phyloP scores from a whole-genome alignment of 148 eudicot species.

The Vaccinium corymbosum region DNA sequence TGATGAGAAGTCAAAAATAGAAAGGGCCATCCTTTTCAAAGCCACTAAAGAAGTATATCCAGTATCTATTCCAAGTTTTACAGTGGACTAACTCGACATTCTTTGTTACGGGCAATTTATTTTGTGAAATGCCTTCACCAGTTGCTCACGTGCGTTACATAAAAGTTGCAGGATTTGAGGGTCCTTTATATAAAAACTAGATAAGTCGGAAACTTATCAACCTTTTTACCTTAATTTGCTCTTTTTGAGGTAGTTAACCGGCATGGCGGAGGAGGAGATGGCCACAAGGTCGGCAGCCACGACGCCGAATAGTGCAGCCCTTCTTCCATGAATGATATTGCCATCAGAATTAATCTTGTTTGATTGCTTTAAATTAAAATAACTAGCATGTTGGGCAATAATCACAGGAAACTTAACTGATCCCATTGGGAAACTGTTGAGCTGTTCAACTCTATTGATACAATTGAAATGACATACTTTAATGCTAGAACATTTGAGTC shows the following conservation, averaged over 20 bases:
- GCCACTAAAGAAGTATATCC: too few species aligned
- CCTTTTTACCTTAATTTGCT: conserved; percentile 85
- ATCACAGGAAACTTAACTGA: conserved; percentile 52
- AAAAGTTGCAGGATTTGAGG: too few species aligned
- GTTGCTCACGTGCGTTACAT: too few species aligned
- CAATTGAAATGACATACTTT: too few species aligned
- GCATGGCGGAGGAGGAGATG: conserved; percentile 50
- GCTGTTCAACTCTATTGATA: conserved; percentile 37
- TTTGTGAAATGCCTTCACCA: too few species aligned
- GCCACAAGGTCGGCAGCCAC: conserved; percentile 62
- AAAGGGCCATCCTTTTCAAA: too few species aligned
- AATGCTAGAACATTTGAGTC: too few species aligned
- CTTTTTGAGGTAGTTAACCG: conserved; percentile 72
- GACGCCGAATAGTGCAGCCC: conserved; percentile 64
- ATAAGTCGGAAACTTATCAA: background rate
- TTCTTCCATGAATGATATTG: conserved; percentile 41
- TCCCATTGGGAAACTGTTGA: conserved; percentile 44
- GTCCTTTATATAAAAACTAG: too few species aligned
- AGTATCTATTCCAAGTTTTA: too few species aligned
- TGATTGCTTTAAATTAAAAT: conserved; percentile 15
- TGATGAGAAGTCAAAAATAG: too few species aligned
- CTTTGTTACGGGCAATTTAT: too few species aligned
- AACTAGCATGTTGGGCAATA: conserved; percentile 46
- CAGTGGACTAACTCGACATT: too few species aligned
- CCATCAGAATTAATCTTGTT: conserved; percentile 2